phyloP scores from a whole-genome alignment of 169 alveolate genomes.

The Eimeria necatrix region DNA sequence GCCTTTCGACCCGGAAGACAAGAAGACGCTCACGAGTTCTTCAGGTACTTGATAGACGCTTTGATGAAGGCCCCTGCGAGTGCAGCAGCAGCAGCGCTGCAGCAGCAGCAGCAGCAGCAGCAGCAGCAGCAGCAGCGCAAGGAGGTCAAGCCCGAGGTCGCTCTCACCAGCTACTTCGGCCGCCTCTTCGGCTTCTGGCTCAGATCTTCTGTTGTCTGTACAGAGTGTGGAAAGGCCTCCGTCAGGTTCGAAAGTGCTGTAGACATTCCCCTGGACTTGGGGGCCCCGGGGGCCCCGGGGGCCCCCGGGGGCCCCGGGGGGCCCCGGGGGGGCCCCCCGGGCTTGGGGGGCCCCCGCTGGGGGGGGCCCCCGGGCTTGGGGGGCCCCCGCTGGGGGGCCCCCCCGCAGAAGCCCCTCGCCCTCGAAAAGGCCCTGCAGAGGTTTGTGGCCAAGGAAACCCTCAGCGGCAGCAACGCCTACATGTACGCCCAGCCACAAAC shows the following conservation, averaged over 20 bases:
- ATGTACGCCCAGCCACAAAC: constrained; percentile 79
- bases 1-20: constrained; percentile 83
- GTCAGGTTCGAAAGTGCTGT: constrained; percentile 84
- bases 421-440: constrained; percentile 84
- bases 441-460: constrained; percentile 82
- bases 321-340: background rate
- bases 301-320: background rate
- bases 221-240: constrained; percentile 80
- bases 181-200: constrained; percentile 87
- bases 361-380: background rate
- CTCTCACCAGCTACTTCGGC: constrained; percentile 85
- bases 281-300: constrained; percentile 76
- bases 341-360: background rate
- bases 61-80: constrained; percentile 81
- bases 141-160: constrained; percentile 81
- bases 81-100: constrained; percentile 53
- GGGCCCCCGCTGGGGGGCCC: constrained; percentile 4
- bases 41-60: constrained; percentile 84
- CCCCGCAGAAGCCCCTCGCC: constrained; percentile 51
- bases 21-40: constrained; percentile 88
- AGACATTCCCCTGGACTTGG: constrained; percentile 84
- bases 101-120: constrained; percentile 36
- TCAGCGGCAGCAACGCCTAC: constrained; percentile 84
- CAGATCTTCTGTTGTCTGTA: constrained; percentile 83
- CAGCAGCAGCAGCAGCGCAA: constrained; percentile 72